These are phyloP conservation scores for Leishmania gerbilli DNA, from an alignment of 208 protist species.

Conservation along the genomic window DNA sequence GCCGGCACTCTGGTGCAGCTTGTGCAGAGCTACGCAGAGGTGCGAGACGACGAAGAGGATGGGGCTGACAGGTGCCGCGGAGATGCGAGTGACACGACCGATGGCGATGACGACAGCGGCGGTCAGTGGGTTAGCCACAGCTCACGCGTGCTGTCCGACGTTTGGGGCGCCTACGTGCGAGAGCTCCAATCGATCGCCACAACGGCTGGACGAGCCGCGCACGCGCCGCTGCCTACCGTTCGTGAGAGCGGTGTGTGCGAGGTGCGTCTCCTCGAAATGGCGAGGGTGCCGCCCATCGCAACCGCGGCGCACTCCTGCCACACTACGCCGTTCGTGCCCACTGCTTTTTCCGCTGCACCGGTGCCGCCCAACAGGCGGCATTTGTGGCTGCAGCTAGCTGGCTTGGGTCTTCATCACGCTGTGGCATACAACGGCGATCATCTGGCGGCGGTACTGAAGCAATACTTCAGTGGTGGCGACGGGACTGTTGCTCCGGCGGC, in stretches of 20 bases:
- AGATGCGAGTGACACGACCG: not conserved
- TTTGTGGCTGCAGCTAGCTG: constrained; percentile 34
- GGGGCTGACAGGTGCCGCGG: not conserved
- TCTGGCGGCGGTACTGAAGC: constrained; percentile 48
- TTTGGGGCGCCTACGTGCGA: constrained; percentile 20
- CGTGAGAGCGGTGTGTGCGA: constrained; percentile 21
- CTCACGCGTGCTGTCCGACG: constrained; percentile 7
- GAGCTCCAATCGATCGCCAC: constrained; percentile 6
- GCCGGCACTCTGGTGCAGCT: constrained; percentile 21
- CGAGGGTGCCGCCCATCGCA: not conserved
- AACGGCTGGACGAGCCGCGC: not conserved
- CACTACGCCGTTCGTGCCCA: not conserved
- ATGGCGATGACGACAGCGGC: not conserved
- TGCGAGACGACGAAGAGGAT: not conserved
- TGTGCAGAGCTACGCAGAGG: constrained; percentile 27
- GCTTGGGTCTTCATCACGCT: constrained; percentile 47
- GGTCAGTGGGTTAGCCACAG: not conserved
- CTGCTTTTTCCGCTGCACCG: not conserved
- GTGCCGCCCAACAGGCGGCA: constrained; percentile 7
- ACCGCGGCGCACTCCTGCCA: too few species aligned
- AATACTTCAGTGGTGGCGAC: constrained; percentile 39
- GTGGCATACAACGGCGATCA: constrained; percentile 53
- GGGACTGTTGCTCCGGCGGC: not conserved
- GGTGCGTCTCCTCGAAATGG: constrained; percentile 16
- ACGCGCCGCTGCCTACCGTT: not conserved